Conservation (phyloP, 2,329 filamentous ascomycete species). For the Paecilomyces fulvus region DNA sequence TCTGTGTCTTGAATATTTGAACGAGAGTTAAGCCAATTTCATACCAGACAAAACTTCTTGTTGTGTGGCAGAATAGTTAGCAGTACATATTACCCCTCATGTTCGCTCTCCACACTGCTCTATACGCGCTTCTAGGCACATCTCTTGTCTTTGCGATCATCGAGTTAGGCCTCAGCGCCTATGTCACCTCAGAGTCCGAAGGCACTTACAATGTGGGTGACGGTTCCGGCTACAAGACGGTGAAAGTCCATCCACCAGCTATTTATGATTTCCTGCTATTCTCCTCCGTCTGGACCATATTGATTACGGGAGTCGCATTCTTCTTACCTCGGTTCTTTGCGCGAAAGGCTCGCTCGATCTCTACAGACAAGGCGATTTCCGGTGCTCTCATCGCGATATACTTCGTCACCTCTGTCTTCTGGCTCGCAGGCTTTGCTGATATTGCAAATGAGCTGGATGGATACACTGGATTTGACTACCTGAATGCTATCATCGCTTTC, state of each 20-base stretch:
- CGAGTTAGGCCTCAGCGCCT: constrained; percentile 20
- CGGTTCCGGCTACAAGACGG: constrained; percentile 1
- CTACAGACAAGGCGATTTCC: too few species aligned
- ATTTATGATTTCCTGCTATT: constrained; percentile 19
- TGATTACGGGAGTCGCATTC: constrained; percentile 12
- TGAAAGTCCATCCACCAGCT: constrained; percentile 10
- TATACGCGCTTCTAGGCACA: constrained; percentile 16
- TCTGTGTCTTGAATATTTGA: too few species aligned
- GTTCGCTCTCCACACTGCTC: constrained; percentile 12
- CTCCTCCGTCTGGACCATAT: constrained; percentile 17
- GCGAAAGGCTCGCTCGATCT: constrained; percentile 1
- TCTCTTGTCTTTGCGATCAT: constrained; percentile 17
- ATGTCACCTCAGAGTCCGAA: constrained; percentile 4
- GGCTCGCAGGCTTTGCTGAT: constrained; percentile 22
- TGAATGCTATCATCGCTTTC: constrained; percentile 20
- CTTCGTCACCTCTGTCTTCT: constrained; percentile 23
- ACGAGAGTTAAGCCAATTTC: too few species aligned
- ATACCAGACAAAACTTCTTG: too few species aligned
- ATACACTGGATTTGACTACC: constrained; percentile 7
- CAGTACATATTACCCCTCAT: background rate
- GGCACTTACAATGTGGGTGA: too few species aligned
- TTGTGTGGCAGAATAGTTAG: too few species aligned
- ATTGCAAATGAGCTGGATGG: constrained; percentile 11
- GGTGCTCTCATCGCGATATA: constrained; percentile 13
- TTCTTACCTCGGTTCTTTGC: constrained; percentile 14